Percentiles rank a stretch among this genome's conserved stretches.
These are phyloP conservation scores for Bonia amplexicaulis DNA, from an alignment of 176 grass and related monocot genomes.

Conservation along the genomic window DNA sequence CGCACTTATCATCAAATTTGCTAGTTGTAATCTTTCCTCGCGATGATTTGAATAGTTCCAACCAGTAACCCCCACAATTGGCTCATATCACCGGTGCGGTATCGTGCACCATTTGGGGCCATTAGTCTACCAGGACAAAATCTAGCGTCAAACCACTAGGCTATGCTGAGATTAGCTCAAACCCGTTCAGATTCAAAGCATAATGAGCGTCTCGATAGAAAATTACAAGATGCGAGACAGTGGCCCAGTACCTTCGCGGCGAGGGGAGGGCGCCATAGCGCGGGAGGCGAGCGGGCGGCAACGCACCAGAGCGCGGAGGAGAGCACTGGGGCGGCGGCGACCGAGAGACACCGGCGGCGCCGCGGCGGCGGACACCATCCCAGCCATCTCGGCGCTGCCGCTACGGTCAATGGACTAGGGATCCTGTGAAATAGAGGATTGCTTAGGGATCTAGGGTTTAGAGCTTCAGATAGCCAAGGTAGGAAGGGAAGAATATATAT, in stretches of 20 bases:
- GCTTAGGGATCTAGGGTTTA: no score
- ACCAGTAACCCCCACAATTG: neutral
- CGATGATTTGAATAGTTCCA: neutral
- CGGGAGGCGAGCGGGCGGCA: neutral
- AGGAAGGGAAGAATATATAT: no score
- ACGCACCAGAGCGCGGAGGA: neutral
- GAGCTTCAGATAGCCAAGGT: no score
- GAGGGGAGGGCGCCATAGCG: neutral
- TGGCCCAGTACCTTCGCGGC: constrained; percentile 4
- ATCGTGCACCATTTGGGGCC: neutral
- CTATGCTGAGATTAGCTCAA: neutral
- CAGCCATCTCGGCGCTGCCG: neutral
- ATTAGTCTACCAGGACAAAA: neutral
- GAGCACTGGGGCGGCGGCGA: neutral
- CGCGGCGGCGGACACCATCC: neutral
- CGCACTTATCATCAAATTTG: neutral
- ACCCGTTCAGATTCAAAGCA: neutral
- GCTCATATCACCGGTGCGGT: neutral
- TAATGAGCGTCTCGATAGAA: neutral
- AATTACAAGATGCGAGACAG: neutral
- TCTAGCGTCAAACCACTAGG: neutral
- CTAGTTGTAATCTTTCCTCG: neutral
- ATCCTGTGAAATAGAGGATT: no score
- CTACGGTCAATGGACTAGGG: neutral
- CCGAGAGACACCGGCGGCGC: neutral